A percentile compares a stretch with the other conserved stretches of the same genome.
phyloP scores from a whole-genome alignment of 768 basidiomycete species.

The Kwoniella botswanensis region DNA sequence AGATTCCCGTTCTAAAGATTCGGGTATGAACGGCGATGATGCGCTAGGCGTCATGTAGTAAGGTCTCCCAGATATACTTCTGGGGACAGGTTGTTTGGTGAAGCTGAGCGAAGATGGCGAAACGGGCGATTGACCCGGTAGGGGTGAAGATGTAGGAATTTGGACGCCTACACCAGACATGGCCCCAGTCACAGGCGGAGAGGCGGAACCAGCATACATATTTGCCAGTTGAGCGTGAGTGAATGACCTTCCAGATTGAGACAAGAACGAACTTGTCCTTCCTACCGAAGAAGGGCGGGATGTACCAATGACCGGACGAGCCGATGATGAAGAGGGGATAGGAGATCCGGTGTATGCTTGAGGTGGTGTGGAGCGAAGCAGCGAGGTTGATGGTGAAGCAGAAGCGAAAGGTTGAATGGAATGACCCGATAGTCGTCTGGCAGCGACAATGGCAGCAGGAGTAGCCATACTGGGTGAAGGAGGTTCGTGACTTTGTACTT shows the following conservation, averaged over 20 bases:
- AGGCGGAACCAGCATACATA: conserved; percentile 39
- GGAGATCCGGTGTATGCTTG: conserved; percentile 17
- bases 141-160: conserved; percentile 24
- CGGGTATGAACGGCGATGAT: conserved; percentile 49
- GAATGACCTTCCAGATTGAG: conserved; percentile 56
- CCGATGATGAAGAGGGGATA: conserved; percentile 8
- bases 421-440: conserved; percentile 49
- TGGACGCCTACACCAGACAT: conserved; percentile 29
- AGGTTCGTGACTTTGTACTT: conserved; percentile 19
- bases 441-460: conserved; percentile 40
- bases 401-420: conserved; percentile 50
- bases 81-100: conserved; percentile 41
- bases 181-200: conserved; percentile 37
- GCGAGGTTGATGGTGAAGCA: conserved; percentile 44
- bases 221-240: conserved; percentile 52
- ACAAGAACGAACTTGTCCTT: conserved; percentile 54
- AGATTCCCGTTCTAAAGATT: conserved; percentile 40
- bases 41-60: conserved; percentile 30
- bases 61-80: conserved; percentile 41
- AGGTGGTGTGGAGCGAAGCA: conserved; percentile 35
- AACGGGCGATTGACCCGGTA: conserved; percentile 31
- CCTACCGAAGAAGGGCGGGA: conserved; percentile 45
- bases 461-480: conserved; percentile 25
- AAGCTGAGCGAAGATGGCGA: conserved; percentile 48
- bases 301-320: conserved; percentile 16